phyloP scores from a whole-genome alignment of 805 yeast species.

The Kodamaea restingae region DNA sequence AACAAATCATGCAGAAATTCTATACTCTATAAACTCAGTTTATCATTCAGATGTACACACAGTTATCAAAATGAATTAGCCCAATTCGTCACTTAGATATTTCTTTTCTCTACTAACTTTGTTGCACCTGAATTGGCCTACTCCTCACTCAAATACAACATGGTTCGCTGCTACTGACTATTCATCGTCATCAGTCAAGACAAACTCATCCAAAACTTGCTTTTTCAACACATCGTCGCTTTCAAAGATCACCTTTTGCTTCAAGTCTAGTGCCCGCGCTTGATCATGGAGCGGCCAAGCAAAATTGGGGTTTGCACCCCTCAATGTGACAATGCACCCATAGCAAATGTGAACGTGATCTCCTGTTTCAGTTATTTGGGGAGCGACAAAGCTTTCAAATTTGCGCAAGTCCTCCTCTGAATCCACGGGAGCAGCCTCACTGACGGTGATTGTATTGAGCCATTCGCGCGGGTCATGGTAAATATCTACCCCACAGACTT shows the following conservation, averaged over 20 bases:
- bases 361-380: constrained; percentile 2
- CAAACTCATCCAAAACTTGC: constrained; percentile 5
- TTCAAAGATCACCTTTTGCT: constrained; percentile 19
- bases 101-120: too few relatives aligned
- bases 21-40: too few relatives aligned
- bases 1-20: too few relatives aligned
- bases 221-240: constrained; percentile 21
- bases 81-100: too few relatives aligned
- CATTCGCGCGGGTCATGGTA: constrained; percentile 59
- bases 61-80: too few relatives aligned
- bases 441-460: constrained; percentile 67
- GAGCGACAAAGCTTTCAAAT: constrained; percentile 14
- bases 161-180: constrained; percentile 1
- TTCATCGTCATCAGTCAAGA: constrained; percentile 10
- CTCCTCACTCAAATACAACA: too few relatives aligned
- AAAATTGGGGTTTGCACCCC: constrained; percentile 31
- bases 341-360: constrained; percentile 52
- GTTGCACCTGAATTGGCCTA: too few relatives aligned
- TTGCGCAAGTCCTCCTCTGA: constrained; percentile 37
- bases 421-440: constrained; percentile 46
- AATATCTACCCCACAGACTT: constrained; percentile 52
- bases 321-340: constrained; percentile 68
- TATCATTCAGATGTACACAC: too few relatives aligned
- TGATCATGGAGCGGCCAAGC: constrained; percentile 33
- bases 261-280: constrained; percentile 8